Conservation (phyloP, 140 eudicot genomes). For the Anethum foeniculum region DNA sequence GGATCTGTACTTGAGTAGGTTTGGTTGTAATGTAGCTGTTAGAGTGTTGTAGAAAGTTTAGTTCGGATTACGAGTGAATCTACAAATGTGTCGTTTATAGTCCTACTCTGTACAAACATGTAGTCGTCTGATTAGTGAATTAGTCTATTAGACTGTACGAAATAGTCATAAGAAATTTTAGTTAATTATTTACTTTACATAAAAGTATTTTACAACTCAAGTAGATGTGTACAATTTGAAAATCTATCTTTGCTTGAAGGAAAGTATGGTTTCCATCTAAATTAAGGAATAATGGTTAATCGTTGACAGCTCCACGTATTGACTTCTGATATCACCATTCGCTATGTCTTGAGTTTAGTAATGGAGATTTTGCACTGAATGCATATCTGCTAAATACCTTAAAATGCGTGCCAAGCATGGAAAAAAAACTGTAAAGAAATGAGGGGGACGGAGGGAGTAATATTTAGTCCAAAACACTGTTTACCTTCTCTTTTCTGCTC, state of each 20-base stretch:
- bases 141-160: too few relatives aligned
- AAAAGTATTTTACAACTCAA: background rate
- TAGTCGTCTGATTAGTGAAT: background rate
- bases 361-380: background rate
- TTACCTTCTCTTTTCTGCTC: background rate
- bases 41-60: background rate
- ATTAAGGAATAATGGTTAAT: background rate
- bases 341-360: background rate
- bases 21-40: background rate
- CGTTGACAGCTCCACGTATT: background rate
- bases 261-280: background rate
- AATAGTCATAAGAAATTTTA: background rate
- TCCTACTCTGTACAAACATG: background rate
- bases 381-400: background rate
- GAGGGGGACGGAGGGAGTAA: background rate
- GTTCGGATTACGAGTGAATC: background rate
- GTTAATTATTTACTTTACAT: background rate
- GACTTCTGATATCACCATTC: background rate
- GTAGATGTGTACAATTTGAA: background rate
- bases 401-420: too few relatives aligned
- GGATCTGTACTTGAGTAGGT: background rate
- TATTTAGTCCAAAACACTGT: background rate
- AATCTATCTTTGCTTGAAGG: background rate
- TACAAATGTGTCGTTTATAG: background rate
- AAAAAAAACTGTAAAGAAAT: too few relatives aligned